Percentiles rank a stretch among this genome's conserved stretches.
Conservation (phyloP, 2,329 filamentous ascomycete genomes). For the Colletotrichum cereale region DNA sequence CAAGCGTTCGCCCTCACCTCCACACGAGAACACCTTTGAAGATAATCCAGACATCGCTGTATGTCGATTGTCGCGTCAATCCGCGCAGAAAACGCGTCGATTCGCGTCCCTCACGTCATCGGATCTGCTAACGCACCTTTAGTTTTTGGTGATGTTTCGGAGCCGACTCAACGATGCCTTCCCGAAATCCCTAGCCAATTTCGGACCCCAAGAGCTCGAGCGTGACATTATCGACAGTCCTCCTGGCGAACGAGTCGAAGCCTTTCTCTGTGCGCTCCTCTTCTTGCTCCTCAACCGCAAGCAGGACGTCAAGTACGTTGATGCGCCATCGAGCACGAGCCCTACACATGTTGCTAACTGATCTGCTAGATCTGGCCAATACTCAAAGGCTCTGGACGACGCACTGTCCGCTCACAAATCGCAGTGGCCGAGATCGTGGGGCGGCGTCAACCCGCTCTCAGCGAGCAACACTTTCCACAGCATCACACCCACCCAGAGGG, state of each 20-base stretch:
- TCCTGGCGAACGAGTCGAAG: constrained; percentile 88
- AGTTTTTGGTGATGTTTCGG: constrained; percentile 99
- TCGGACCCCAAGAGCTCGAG: constrained; percentile 96
- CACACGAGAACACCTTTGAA: constrained; percentile 89
- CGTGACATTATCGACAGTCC: constrained; percentile 81
- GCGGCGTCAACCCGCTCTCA: constrained; percentile 83
- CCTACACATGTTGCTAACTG: constrained; percentile 17
- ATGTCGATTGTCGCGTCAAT: constrained; percentile 65
- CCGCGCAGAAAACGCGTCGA: constrained; percentile 61
- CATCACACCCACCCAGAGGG: constrained; percentile 85
- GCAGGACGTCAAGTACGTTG: constrained; percentile 94
- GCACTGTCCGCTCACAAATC: constrained; percentile 85
- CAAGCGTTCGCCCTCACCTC: constrained; percentile 88
- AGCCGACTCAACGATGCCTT: constrained; percentile 92
- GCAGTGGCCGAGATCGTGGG: constrained; percentile 92
- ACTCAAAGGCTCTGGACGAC: constrained; percentile 93
- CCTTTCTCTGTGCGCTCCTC: constrained; percentile 89
- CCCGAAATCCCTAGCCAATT: constrained; percentile 86
- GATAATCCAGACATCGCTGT: constrained; percentile 95
- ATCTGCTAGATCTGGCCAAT: constrained; percentile 82
- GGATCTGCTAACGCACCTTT: constrained; percentile 50
- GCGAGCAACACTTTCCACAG: constrained; percentile 84
- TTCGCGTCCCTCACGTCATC: constrained; percentile 60
- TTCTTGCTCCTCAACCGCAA: constrained; percentile 94
- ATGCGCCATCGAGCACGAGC: constrained; percentile 7